Base-by-base conservation (phyloP, 352 stramenopile species). In the Pseudoperonospora humuli region DNA sequence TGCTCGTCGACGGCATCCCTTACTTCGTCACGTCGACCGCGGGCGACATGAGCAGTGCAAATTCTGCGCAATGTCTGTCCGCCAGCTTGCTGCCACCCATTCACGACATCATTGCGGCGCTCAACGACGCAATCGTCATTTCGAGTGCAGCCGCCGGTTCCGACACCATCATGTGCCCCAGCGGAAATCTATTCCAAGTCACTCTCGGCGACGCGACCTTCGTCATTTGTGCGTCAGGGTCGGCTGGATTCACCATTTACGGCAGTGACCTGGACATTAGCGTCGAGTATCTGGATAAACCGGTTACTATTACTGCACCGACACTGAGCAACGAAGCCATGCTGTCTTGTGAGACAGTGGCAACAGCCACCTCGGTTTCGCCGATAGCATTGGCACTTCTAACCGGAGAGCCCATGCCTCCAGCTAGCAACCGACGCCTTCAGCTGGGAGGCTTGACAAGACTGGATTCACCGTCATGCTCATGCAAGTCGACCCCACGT, bases 1-100 rank as follows among this genome's bases (percentile, higher is more conserved):
- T 39, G 21, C 26, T 75, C 10, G 35, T 75, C 6, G 43, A 72
- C 46, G 53, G 62, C 5, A 29, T 68, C 31, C 50, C 61, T 2
- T 75, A 70, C 45, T 52, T 40, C 0, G 57, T 36, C 5, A 54
- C 41, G 6, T 35, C 38, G 2, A 23, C 36, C 13, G 39, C 17
- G 5, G 29, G 43, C 8, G 28, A 54, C 18, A 14, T 39, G 40
- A 5, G 34, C 44, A 10, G 44, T 23, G 14, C 45, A n/a, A n/a
- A n/a, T n/a, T n/a, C n/a, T n/a, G n/a, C 48, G n/a, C 19, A 64
- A 42, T 70, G 61, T 21, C 17, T 70, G 13, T 7, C 38, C 31
- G 1, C 28, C 6, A 54, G 38, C 13, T 21, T 47, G n/a, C 15
- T 71, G 20, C 61, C 61, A 19, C 57, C 54, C 3, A n/a, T 75